phyloP scores from a whole-genome alignment of 768 basidiomycete genomes.

The Amanita phalloides region DNA sequence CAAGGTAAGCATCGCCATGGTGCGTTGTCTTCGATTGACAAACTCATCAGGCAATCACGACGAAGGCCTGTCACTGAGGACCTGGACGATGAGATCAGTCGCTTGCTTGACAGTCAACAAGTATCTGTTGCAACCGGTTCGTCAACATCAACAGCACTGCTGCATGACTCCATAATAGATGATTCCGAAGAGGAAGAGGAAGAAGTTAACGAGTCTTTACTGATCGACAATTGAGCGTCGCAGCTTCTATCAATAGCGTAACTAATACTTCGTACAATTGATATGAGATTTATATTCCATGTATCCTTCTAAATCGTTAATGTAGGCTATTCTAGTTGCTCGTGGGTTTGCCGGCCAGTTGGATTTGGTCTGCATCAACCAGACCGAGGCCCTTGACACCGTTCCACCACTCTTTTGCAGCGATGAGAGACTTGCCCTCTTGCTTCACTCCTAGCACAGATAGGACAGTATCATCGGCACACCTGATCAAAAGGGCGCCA shows the following conservation, averaged over 20 bases:
- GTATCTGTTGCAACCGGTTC: constrained; percentile 11
- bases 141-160: constrained; percentile 10
- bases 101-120: constrained; percentile 20
- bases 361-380: constrained; percentile 6
- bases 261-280: neutral
- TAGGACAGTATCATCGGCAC: constrained; percentile 41
- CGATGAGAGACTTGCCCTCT: constrained; percentile 43
- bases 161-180: constrained; percentile 45
- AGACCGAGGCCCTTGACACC: constrained; percentile 32
- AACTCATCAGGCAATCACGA: neutral
- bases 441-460: constrained; percentile 48
- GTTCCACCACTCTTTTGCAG: constrained; percentile 72
- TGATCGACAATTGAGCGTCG: constrained; percentile 10
- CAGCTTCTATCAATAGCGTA: neutral
- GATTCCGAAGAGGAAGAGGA: constrained; percentile 41
- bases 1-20: constrained; percentile 10
- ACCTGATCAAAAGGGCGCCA: constrained; percentile 39
- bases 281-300: neutral
- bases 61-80: constrained; percentile 13
- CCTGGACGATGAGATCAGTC: constrained; percentile 31
- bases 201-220: constrained; percentile 39
- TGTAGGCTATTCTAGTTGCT: neutral
- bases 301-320: neutral
- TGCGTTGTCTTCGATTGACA: neutral
- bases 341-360: neutral